phyloP scores from a whole-genome alignment of 2,329 filamentous ascomycete genomes.

The Rhexocercosporidium sp. region DNA sequence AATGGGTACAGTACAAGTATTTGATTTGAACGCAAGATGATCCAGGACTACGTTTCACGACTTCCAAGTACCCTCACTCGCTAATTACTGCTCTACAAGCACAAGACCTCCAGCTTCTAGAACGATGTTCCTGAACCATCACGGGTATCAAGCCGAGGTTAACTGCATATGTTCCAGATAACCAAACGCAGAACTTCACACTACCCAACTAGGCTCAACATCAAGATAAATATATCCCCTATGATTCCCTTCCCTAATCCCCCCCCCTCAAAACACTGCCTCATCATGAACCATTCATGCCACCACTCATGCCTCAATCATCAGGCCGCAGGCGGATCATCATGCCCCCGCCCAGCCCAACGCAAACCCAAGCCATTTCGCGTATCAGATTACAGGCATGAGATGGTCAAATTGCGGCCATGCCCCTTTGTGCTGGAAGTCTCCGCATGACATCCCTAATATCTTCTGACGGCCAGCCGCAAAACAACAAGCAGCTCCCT shows the following conservation, averaged over 20 bases:
- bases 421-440: conserved; percentile 7
- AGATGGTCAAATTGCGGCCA: conserved; percentile 20
- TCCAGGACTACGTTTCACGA: too few relatives aligned
- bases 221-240: not conserved
- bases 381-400: conserved; percentile 31
- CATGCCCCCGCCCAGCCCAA: conserved; percentile 7
- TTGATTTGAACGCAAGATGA: too few relatives aligned
- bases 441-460: conserved; percentile 7
- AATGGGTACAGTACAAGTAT: too few relatives aligned
- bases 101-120: too few relatives aligned
- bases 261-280: not conserved
- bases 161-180: not conserved
- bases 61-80: too few relatives aligned
- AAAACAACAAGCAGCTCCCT: conserved; percentile 6
- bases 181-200: not conserved
- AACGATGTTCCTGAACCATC: too few relatives aligned
- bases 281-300: conserved; percentile 11
- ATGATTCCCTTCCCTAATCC: not conserved
- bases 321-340: conserved; percentile 11
- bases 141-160: too few relatives aligned
- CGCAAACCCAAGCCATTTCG: conserved; percentile 14
- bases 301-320: conserved; percentile 10
- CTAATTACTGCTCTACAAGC: too few relatives aligned
- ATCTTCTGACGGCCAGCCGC: conserved; percentile 2
- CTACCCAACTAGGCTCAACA: not conserved